Percentiles rank a stretch among this genome's conserved stretches.
phyloP scores from a whole-genome alignment of 495 filamentous ascomycete species.

The Aspergillus bertholletiae region DNA sequence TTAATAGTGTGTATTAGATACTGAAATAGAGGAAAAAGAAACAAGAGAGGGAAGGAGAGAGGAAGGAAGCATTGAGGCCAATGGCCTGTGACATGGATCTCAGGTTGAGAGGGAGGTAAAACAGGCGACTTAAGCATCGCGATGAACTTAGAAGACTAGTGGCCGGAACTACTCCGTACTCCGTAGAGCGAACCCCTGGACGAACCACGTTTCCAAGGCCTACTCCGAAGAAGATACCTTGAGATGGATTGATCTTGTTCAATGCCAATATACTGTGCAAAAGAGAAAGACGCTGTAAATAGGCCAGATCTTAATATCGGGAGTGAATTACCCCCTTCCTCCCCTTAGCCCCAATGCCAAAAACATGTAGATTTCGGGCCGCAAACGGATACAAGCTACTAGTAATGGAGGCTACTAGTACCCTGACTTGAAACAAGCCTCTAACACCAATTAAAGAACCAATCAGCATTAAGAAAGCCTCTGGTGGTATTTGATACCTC shows the following conservation, averaged over 20 bases:
- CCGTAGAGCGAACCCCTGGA: conserved; percentile 14
- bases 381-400: background rate
- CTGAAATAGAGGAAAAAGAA: background rate
- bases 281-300: too few species aligned
- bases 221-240: background rate
- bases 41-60: background rate
- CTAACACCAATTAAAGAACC: background rate
- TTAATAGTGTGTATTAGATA: background rate
- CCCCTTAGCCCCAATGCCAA: background rate
- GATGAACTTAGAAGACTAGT: background rate
- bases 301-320: background rate
- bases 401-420: too few species aligned
- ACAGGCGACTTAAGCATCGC: background rate
- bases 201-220: conserved; percentile 11
- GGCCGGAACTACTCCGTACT: background rate
- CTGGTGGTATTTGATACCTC: background rate
- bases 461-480: background rate
- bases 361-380: background rate
- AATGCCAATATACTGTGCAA: background rate
- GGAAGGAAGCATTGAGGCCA: background rate
- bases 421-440: background rate
- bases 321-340: background rate
- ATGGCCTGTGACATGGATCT: background rate
- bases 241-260: background rate
- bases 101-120: background rate